phyloP scores from a whole-genome alignment of 306 rosid genomes.

The Erythrophleum fordii region DNA sequence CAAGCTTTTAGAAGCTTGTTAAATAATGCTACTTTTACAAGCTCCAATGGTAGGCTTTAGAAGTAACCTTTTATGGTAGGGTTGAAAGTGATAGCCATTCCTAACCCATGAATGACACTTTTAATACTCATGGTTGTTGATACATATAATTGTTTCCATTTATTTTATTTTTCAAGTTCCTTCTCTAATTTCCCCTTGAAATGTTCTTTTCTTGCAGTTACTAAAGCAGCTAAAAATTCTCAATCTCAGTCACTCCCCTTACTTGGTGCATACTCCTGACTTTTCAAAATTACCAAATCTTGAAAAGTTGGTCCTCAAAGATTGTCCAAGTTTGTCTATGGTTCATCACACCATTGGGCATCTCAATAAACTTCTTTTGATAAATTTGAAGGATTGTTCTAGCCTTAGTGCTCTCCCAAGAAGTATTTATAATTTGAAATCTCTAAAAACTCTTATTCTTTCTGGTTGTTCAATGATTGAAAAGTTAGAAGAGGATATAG shows the following conservation, averaged over 20 bases:
- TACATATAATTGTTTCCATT: neutral
- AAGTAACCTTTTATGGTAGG: neutral
- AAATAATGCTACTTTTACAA: neutral
- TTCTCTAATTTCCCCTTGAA: neutral
- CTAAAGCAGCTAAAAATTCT: neutral
- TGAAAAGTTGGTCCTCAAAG: neutral
- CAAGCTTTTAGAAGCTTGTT: neutral
- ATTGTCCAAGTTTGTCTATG: neutral
- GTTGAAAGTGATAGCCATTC: neutral
- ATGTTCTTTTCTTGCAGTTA: slow-evolving; percentile 28
- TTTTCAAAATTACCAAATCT: neutral
- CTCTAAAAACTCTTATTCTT: slow-evolving; percentile 37
- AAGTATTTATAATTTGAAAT: slow-evolving; percentile 40
- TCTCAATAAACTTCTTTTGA: slow-evolving; percentile 14
- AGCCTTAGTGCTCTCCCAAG: slow-evolving; percentile 39
- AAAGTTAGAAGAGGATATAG: slow-evolving; percentile 43
- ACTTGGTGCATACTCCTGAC: neutral
- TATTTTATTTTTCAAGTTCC: neutral
- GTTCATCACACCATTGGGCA: slow-evolving; percentile 28
- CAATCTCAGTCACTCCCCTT: neutral
- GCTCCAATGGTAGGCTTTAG: neutral
- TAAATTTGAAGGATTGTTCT: slow-evolving; percentile 43
- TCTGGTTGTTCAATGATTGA: slow-evolving; percentile 44
- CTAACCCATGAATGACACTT: neutral
- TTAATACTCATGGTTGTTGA: neutral